Evolutionary conservation across 306 rosid species (phyloP), one percentile per base, ranked within the genome.

Genomic region (Crataegus laevigata): DNA sequence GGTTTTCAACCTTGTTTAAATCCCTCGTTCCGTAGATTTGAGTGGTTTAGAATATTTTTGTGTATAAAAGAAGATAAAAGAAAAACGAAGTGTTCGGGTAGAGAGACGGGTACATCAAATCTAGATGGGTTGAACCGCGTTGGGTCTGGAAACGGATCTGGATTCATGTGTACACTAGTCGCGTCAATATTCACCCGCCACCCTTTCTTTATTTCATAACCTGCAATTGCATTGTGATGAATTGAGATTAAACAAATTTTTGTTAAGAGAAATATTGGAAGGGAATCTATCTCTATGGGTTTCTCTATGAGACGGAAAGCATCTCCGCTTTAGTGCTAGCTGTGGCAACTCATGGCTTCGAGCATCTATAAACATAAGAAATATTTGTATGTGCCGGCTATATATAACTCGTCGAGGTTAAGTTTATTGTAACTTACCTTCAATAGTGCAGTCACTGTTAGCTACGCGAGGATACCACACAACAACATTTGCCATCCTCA

Each of bases 391-490:
- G 61, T 3, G 61, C 24, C 61, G 4, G 5, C n/a, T 55, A 22
- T 55, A n/a, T 55, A 55, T n/a, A 55, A 55, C 28, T 55, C n/a
- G 5, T 55, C 14, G 3, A 21, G 61, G 25, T 55, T 55, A n/a
- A 10, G 26, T 22, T 69, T 11, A 12, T 26, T 32, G 17, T 6
- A 68, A 38, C 11, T 12, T 63, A 77, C 93, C 96, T 75, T 84
- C 87, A 68, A 91, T 81, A 75, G 72, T 85, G 89, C 91, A 85
- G 81, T 91, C 89, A 47, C 72, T 55, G 32, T 84, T 89, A 43
- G 89, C 93, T 58, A 87, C 87, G 38, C 96, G 93, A 74, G 96
- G 93, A 82, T 80, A 87, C 96, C 96, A 91, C 69, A 85, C 21
- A 54, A 88, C 74, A 75, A 88, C 91, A 69, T 91, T 91, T 14